Base-by-base conservation (phyloP, 1,284 basidiomycete genomes). In the Austroboletus niveus region DNA sequence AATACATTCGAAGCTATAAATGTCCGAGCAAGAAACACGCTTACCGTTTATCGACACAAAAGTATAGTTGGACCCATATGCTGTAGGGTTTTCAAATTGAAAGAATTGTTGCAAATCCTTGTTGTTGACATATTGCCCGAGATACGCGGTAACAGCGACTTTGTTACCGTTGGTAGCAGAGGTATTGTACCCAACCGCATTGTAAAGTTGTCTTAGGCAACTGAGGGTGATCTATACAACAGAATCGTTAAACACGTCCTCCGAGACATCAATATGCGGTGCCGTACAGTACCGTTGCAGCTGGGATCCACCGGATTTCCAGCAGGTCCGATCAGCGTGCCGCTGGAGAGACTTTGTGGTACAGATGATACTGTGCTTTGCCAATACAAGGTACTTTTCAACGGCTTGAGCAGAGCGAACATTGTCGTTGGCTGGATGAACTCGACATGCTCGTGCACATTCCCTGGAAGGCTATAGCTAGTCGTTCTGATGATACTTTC, bases 401-500 rank as follows among this genome's bases (percentile, higher is more conserved):
- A 70, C 11, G 66, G 66, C 52, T 71, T 77, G 58, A 78, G 73
- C 38, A 77, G 77, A 41, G 76, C 75, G 61, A 90, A 91, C 67
- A 84, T 77, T 0, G 86, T 88, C 1, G 89, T 91, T 0, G 89
- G 89, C 54, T 87, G 84, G 36, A 91, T 74, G 31, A 89, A 68
- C 45, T 89, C 86, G 41, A 90, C 64, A 60, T 90, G 87, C 5
- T 71, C 69, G 56, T 84, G 76, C 20, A 92, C 64, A 52, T 76
- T 55, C 52, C 73, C 74, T 0, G 89, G 88, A 8, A 92, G 72
- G 58, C 82, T 83, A 69, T 90, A 92, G 42, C 72, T 74, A 6
- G 80, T 82, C n/a, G 88, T 86, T 51, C 87, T 79, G 51, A 89
- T 72, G 32, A 85, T 60, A 15, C 69, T 68, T 35, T 82, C 78